These are phyloP conservation scores for Calycina herbarum DNA, from an alignment of 2,329 filamentous ascomycete species.

Conservation along the genomic window DNA sequence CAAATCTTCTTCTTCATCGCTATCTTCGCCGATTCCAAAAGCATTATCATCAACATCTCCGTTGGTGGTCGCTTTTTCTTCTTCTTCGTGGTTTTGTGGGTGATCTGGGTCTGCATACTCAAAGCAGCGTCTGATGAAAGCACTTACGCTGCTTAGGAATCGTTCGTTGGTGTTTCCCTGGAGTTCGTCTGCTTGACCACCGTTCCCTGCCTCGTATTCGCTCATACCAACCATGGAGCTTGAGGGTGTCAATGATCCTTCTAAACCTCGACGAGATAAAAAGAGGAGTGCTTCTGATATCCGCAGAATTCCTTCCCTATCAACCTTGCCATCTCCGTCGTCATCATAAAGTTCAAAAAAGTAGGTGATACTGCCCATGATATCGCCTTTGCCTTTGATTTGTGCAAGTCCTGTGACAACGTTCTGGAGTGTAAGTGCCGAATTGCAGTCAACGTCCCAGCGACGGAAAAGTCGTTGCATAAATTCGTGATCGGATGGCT, in stretches of 20 bases:
- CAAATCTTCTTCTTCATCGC: conserved; percentile 61
- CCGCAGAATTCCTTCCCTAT: conserved; percentile 88
- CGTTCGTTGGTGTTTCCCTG: conserved; percentile 75
- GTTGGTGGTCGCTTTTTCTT: conserved; percentile 37
- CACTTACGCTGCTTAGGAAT: conserved; percentile 89
- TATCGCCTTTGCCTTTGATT: conserved; percentile 90
- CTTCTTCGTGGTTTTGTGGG: conserved; percentile 55
- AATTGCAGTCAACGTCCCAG: conserved; percentile 80
- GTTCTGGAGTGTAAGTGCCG: conserved; percentile 82
- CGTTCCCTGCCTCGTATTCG: conserved; percentile 41
- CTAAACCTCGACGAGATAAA: conserved; percentile 82
- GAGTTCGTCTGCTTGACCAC: conserved; percentile 35
- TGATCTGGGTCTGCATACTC: conserved; percentile 96
- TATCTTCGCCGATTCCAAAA: conserved; percentile 76
- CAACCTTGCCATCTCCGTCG: conserved; percentile 84
- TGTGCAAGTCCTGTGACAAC: conserved; percentile 88
- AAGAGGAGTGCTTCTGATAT: conserved; percentile 95
- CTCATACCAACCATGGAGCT: conserved; percentile 57
- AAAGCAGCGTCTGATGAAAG: conserved; percentile 94
- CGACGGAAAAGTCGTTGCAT: conserved; percentile 81
- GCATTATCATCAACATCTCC: conserved; percentile 46
- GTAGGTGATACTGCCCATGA: conserved; percentile 97
- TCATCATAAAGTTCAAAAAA: conserved; percentile 99
- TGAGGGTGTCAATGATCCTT: conserved; percentile 69
- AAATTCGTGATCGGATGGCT: conserved; percentile 93